A percentile compares a stretch with the other conserved stretches of the same genome.
Conservation (phyloP, 208 protist species). For the Porcisia hertigi region DNA sequence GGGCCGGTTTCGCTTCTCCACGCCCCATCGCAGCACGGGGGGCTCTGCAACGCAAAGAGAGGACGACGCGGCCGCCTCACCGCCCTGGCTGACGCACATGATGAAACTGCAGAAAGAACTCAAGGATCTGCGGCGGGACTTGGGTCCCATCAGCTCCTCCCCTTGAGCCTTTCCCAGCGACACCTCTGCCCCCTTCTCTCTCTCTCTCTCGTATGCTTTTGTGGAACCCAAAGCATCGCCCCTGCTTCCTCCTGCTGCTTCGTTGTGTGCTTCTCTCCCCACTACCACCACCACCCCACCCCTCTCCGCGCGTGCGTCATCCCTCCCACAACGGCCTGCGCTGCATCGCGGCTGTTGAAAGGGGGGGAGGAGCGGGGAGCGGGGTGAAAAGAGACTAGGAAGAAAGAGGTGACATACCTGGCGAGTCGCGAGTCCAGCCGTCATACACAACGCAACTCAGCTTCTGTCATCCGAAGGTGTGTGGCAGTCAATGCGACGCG, state of each 20-base stretch:
- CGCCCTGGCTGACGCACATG: constrained; percentile 58
- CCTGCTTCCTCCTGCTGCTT: not conserved
- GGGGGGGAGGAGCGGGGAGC: not conserved
- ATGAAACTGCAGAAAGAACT: constrained; percentile 53
- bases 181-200: not conserved
- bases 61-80: constrained; percentile 6
- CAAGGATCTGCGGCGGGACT: constrained; percentile 45
- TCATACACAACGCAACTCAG: not conserved
- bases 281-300: not conserved
- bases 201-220: not conserved
- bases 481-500: not conserved
- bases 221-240: not conserved
- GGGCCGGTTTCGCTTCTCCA: constrained; percentile 8
- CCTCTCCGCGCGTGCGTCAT: not conserved
- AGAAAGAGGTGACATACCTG: not conserved
- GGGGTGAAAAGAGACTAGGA: not conserved
- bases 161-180: not conserved
- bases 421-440: not conserved
- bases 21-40: constrained; percentile 16
- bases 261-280: too few relatives aligned
- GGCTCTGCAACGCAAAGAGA: not conserved
- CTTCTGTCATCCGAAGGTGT: not conserved
- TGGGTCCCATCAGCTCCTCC: constrained; percentile 12
- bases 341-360: not conserved
- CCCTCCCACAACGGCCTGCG: not conserved